A percentile compares a stretch with the other conserved stretches of the same genome.
Conservation (phyloP, 2,329 filamentous ascomycete species). For the Microdochium trichocladiopsis region DNA sequence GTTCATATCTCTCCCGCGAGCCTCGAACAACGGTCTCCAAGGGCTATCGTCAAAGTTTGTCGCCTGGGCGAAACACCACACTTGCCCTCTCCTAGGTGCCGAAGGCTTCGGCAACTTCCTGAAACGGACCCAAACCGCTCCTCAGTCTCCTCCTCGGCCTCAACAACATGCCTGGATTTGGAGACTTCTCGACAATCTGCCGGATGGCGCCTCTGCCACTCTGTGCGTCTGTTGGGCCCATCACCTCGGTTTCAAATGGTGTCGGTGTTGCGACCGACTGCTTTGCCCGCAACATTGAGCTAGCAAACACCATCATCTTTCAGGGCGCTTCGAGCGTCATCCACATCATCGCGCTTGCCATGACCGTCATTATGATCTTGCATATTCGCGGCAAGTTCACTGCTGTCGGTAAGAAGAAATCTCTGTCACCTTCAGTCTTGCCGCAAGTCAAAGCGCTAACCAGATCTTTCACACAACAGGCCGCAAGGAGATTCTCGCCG, state of each 20-base stretch:
- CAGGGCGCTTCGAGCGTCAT: slow-evolving; percentile 85
- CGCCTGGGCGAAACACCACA: background rate
- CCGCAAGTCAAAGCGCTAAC: background rate
- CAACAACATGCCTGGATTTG: slow-evolving; percentile 68
- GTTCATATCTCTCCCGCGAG: too few species aligned
- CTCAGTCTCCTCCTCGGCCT: background rate
- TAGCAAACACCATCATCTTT: slow-evolving; percentile 98
- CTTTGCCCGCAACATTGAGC: slow-evolving; percentile 89
- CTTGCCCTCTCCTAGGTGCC: too few species aligned
- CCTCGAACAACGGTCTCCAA: too few species aligned
- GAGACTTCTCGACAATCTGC: slow-evolving; percentile 85
- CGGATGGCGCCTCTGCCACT: slow-evolving; percentile 76
- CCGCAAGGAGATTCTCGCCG: slow-evolving; percentile 67
- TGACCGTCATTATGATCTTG: slow-evolving; percentile 96
- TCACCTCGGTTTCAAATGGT: slow-evolving; percentile 58
- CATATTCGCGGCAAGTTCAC: slow-evolving; percentile 98
- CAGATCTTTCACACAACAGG: slow-evolving; percentile 27
- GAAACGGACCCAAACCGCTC: too few species aligned
- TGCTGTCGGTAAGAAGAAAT: slow-evolving; percentile 69
- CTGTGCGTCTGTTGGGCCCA: slow-evolving; percentile 76
- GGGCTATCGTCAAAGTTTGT: too few species aligned
- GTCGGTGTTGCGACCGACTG: slow-evolving; percentile 83
- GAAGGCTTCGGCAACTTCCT: background rate
- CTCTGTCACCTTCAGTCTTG: background rate
- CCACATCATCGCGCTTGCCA: slow-evolving; percentile 82